Evolutionary conservation across 2,329 filamentous ascomycete species (phyloP), one percentile per base, ranked within the genome.

Genomic region (Diaporthe helianthi): DNA sequence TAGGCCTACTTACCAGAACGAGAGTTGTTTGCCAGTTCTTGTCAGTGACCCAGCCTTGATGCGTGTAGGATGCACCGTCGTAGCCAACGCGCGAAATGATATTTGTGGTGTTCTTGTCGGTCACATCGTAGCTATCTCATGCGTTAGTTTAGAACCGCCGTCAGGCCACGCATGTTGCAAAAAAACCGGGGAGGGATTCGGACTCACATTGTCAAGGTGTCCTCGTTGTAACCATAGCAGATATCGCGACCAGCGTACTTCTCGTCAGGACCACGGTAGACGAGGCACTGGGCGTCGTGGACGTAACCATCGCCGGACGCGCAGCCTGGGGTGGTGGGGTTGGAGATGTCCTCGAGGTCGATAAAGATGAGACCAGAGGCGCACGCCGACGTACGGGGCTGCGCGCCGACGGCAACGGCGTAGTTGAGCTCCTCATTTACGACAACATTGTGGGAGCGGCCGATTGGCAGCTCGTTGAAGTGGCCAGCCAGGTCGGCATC

Each of bases 221-320:
- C 83, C 72, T 85, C 84, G 72, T 86, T 84, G 78, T 85, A 87
- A 24, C 83, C 84, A 70, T 85, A 86, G 81, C 86, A 88, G 73
- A 88, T 86, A 66, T 88, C 84, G 2, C 78, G 79, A 29, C 82
- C 84, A 4, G 77, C 75, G 75, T 83, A 88, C 29, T 79, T 73
- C 29, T 76, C 77, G 70, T 87, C 83, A 0, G 86, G 85, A 0
- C 86, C 86, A 9, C 80, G 81, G 76, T 85, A 86, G 67, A 83
- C 79, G 47, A 89, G 78, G 75, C 87, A 89, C 76, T 89, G 86
- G 2, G 87, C 87, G 73, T 89, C 87, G 76, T 89, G 87, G 17
- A 89, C 86, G 75, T 89, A 89, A 46, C 86, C 86, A 74, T 89
- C 87, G 22, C 81, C 74, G 24, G 82, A 80, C 9, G 84, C 84